A percentile compares a stretch with the other conserved stretches of the same genome.
phyloP scores from a whole-genome alignment of 192 early-diverging fungal genomes.

The Coemansia sp. region DNA sequence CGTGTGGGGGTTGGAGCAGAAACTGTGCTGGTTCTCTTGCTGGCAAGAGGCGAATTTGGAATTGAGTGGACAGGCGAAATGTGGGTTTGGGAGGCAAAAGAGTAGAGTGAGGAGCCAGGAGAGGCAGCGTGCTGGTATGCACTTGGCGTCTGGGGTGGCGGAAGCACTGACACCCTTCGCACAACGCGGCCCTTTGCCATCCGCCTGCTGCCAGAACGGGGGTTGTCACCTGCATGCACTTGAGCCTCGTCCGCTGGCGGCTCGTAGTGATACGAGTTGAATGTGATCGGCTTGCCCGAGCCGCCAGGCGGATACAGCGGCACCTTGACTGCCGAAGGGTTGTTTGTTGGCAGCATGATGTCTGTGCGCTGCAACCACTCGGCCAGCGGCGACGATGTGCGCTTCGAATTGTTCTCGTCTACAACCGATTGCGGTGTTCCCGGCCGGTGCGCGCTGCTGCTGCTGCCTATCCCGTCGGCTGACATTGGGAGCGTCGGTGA shows the following conservation, averaged over 20 bases:
- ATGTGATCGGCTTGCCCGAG: slow-evolving; percentile 25
- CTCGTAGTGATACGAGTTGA: slow-evolving; percentile 33
- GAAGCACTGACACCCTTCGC: slow-evolving; percentile 19
- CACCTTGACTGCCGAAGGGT: slow-evolving; percentile 21
- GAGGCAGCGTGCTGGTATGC: slow-evolving; percentile 26
- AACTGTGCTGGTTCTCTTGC: slow-evolving; percentile 16
- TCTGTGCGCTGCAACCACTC: slow-evolving; percentile 52
- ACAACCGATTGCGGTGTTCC: slow-evolving; percentile 13
- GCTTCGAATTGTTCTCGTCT: not conserved
- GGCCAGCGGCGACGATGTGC: slow-evolving; percentile 16
- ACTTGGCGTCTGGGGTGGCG: slow-evolving; percentile 16
- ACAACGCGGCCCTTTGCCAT: slow-evolving; percentile 25
- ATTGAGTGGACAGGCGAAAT: slow-evolving; percentile 5
- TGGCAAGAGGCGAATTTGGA: slow-evolving; percentile 20
- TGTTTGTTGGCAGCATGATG: slow-evolving; percentile 35
- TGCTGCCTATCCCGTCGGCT: slow-evolving; percentile 9
- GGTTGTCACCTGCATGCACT: slow-evolving; percentile 15
- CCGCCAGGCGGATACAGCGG: slow-evolving; percentile 29
- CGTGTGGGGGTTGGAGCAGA: slow-evolving; percentile 9
- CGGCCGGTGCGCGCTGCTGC: slow-evolving; percentile 6
- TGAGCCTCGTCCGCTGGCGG: slow-evolving; percentile 8
- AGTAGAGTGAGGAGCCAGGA: slow-evolving; percentile 29
- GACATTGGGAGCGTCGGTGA: slow-evolving; percentile 11
- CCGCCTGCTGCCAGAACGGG: slow-evolving; percentile 1
- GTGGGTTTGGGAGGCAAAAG: slow-evolving; percentile 20